phyloP scores from a whole-genome alignment of 202 grass and related monocot genomes.

The Carex sylvatica region DNA sequence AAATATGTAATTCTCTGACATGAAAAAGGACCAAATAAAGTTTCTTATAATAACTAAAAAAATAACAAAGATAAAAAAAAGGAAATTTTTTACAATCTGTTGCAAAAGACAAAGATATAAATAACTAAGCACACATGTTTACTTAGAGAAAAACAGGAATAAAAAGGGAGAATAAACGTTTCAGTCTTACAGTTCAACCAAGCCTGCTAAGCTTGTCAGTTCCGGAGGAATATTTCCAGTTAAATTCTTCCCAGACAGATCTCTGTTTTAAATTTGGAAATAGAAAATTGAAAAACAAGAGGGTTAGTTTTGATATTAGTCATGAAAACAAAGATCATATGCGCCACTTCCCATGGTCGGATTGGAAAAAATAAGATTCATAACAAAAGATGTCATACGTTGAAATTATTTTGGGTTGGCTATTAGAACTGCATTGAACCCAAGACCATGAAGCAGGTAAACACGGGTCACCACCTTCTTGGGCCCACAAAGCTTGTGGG shows the following conservation, averaged over 20 bases:
- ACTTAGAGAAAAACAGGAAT: not conserved
- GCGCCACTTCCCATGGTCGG: not conserved
- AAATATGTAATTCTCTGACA: not conserved
- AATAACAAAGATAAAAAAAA: not conserved
- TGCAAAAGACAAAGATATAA: not conserved
- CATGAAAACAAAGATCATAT: not conserved
- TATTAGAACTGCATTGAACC: conserved; percentile 82
- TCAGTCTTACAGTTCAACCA: conserved; percentile 76
- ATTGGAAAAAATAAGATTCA: not conserved
- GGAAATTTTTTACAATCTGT: not conserved
- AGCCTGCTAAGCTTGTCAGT: conserved; percentile 55
- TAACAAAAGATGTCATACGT: conserved; percentile 43
- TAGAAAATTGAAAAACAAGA: not conserved
- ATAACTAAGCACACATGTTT: too few relatives aligned
- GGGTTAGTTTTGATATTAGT: not conserved
- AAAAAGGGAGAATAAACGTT: not conserved
- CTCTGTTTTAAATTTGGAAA: conserved; percentile 31
- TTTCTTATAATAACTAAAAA: not conserved
- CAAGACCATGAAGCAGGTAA: conserved; percentile 79
- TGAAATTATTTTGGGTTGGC: conserved; percentile 49
- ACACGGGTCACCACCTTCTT: conserved; percentile 88
- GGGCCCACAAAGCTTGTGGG: conserved; percentile 56
- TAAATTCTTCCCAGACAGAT: conserved; percentile 61
- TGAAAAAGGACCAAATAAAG: not conserved
- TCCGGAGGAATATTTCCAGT: conserved; percentile 75